phyloP scores from a whole-genome alignment of 2,329 filamentous ascomycete species.

The Alternaria dauci region DNA sequence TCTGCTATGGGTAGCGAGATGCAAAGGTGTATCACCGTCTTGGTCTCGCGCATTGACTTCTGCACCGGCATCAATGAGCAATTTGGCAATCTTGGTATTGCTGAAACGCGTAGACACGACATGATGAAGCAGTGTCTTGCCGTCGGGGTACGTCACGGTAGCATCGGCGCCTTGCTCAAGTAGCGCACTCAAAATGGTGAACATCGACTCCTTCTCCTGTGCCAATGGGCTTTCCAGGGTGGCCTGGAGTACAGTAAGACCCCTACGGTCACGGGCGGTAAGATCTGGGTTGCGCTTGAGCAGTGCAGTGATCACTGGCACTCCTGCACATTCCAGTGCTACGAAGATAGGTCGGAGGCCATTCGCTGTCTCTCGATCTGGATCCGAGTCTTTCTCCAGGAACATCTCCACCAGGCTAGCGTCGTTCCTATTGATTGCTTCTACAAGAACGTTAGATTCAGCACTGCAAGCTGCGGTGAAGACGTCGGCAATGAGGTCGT shows the following conservation, averaged over 20 bases:
- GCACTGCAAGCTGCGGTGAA: slow-evolving; percentile 45
- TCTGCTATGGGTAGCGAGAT: slow-evolving; percentile 34
- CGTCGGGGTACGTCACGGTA: slow-evolving; percentile 33
- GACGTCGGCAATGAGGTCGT: slow-evolving; percentile 45
- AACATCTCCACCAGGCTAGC: slow-evolving; percentile 40
- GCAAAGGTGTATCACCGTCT: slow-evolving; percentile 38
- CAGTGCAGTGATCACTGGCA: slow-evolving; percentile 37
- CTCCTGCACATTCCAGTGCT: slow-evolving; percentile 37
- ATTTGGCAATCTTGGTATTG: slow-evolving; percentile 29
- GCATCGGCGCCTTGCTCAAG: slow-evolving; percentile 37
- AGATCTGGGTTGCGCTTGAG: slow-evolving; percentile 42
- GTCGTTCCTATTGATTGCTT: slow-evolving; percentile 44
- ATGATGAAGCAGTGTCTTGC: slow-evolving; percentile 43
- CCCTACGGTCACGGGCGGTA: slow-evolving; percentile 30
- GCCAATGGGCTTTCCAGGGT: slow-evolving; percentile 34
- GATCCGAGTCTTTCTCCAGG: slow-evolving; percentile 41
- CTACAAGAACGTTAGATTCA: slow-evolving; percentile 44
- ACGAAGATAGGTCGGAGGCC: slow-evolving; percentile 41
- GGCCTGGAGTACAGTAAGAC: slow-evolving; percentile 38
- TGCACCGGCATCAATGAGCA: slow-evolving; percentile 35
- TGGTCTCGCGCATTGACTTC: slow-evolving; percentile 34
- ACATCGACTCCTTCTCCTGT: slow-evolving; percentile 34
- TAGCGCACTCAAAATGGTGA: slow-evolving; percentile 33
- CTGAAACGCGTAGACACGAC: slow-evolving; percentile 28
- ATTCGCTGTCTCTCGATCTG: slow-evolving; percentile 33